phyloP scores from a whole-genome alignment of 176 grass and related monocot genomes.

The Eremochloa ophiuroides region DNA sequence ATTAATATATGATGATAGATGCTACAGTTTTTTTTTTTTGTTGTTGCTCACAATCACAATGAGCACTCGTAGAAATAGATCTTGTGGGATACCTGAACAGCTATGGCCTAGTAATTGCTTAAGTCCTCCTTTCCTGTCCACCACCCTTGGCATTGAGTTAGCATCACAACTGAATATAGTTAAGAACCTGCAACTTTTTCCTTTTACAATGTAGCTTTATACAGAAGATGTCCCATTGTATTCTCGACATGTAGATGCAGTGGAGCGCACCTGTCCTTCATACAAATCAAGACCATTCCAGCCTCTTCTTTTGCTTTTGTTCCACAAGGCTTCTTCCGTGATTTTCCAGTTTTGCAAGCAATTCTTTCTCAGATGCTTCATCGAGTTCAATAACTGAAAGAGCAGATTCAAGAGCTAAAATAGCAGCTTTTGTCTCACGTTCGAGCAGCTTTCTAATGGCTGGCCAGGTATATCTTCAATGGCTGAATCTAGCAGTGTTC shows the following conservation, averaged over 20 bases:
- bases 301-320: conserved; percentile 79
- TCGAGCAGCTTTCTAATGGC: conserved; percentile 82
- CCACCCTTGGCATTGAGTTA: conserved; percentile 87
- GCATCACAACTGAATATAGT: conserved; percentile 79
- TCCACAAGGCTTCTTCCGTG: conserved; percentile 79
- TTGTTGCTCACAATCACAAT: too few relatives aligned
- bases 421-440: conserved; percentile 57
- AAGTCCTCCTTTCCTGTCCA: conserved; percentile 96
- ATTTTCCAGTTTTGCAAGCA: conserved; percentile 60
- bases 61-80: too few relatives aligned
- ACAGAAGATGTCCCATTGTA: conserved; percentile 4
- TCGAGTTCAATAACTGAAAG: conserved; percentile 70
- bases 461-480: conserved; percentile 84
- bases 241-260: too few relatives aligned
- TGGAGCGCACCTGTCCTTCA: too few relatives aligned
- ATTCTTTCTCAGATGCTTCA: conserved; percentile 53
- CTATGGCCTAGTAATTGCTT: conserved; percentile 81
- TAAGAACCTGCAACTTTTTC: conserved; percentile 51
- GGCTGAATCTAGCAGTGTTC: conserved; percentile 83
- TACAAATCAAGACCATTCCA: too few relatives aligned
- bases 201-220: conserved; percentile 1
- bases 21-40: too few relatives aligned
- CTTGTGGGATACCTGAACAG: too few relatives aligned
- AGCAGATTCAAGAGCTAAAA: conserved; percentile 61
- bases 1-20: too few relatives aligned